Conservation (phyloP, 768 basidiomycete genomes). For the Termitomyces sp. region DNA sequence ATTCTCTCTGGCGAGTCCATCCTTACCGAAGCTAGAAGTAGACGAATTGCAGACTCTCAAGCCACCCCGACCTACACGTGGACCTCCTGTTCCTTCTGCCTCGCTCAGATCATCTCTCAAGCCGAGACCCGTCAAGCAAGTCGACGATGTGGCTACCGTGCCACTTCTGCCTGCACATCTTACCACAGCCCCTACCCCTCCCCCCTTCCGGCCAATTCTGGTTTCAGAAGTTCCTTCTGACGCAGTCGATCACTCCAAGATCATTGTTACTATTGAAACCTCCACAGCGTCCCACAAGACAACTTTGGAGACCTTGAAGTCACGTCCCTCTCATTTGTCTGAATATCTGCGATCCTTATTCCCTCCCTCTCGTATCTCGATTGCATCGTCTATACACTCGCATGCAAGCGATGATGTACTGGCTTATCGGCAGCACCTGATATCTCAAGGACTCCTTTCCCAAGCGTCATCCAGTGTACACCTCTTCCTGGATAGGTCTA, state of each 20-base stretch:
- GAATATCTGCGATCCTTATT: slow-evolving; percentile 47
- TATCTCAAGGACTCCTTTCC: slow-evolving; percentile 49
- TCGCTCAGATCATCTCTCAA: slow-evolving; percentile 36
- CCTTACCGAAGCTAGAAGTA: slow-evolving; percentile 37
- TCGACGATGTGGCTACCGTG: slow-evolving; percentile 38
- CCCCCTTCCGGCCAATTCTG: slow-evolving; percentile 63
- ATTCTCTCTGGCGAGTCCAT: slow-evolving; percentile 38
- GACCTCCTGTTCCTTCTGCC: slow-evolving; percentile 14
- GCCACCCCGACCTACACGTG: slow-evolving; percentile 28
- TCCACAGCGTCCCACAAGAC: slow-evolving; percentile 62
- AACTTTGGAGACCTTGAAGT: slow-evolving; percentile 59
- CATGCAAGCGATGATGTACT: slow-evolving; percentile 46
- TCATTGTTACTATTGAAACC: slow-evolving; percentile 72
- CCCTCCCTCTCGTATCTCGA: slow-evolving; percentile 30
- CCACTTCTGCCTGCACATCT: slow-evolving; percentile 45
- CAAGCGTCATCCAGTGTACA: slow-evolving; percentile 48
- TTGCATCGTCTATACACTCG: slow-evolving; percentile 53
- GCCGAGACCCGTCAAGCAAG: slow-evolving; percentile 24
- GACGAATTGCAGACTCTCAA: slow-evolving; percentile 26
- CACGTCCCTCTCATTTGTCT: slow-evolving; percentile 64
- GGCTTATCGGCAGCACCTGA: slow-evolving; percentile 58
- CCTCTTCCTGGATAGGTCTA: slow-evolving; percentile 76
- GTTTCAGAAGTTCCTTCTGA: slow-evolving; percentile 50
- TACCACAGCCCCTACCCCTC: slow-evolving; percentile 36
- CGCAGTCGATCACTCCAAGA: slow-evolving; percentile 48